These are phyloP conservation scores for Podospora fimiseda DNA, from an alignment of 495 filamentous ascomycete genomes.

Conservation along the genomic window DNA sequence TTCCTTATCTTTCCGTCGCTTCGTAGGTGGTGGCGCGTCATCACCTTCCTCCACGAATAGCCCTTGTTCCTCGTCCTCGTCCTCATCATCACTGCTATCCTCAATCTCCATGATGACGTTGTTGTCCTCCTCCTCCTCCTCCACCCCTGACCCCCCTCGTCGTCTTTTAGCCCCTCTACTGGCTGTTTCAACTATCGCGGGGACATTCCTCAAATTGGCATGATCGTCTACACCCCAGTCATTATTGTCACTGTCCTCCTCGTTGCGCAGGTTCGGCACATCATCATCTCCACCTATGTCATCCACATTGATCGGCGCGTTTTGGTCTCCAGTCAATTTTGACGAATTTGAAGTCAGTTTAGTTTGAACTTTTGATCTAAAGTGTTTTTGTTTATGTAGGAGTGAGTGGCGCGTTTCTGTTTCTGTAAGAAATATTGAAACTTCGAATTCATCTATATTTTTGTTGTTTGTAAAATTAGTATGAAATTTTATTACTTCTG, in stretches of 20 bases:
- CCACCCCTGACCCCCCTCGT: slow-evolving; percentile 14
- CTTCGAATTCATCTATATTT: slow-evolving; percentile 83
- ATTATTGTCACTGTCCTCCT: slow-evolving; percentile 35
- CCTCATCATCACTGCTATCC: slow-evolving; percentile 13
- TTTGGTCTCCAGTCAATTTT: slow-evolving; percentile 49
- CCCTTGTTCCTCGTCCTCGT: slow-evolving; percentile 1
- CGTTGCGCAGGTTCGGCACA: slow-evolving; percentile 29
- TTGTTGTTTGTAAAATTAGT: background rate
- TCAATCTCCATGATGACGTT: slow-evolving; percentile 12
- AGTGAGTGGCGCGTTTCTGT: slow-evolving; percentile 81
- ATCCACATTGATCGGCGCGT: slow-evolving; percentile 46
- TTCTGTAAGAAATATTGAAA: slow-evolving; percentile 87
- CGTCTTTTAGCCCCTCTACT: slow-evolving; percentile 26
- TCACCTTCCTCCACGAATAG: slow-evolving; percentile 32
- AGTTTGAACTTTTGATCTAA: slow-evolving; percentile 47
- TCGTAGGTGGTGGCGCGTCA: slow-evolving; percentile 35
- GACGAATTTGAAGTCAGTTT: slow-evolving; percentile 51
- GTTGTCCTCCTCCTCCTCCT: slow-evolving; percentile 24
- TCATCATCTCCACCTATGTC: slow-evolving; percentile 13
- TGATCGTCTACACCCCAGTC: slow-evolving; percentile 35
- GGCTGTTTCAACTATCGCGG: slow-evolving; percentile 31
- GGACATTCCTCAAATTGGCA: slow-evolving; percentile 39
- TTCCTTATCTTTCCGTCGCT: slow-evolving; percentile 36
- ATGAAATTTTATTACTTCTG: background rate
- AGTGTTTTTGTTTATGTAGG: slow-evolving; percentile 75